Evolutionary conservation across 169 alveolate species (phyloP), one percentile per base, ranked within the genome.

Genomic region (Plasmodium vivax): DNA sequence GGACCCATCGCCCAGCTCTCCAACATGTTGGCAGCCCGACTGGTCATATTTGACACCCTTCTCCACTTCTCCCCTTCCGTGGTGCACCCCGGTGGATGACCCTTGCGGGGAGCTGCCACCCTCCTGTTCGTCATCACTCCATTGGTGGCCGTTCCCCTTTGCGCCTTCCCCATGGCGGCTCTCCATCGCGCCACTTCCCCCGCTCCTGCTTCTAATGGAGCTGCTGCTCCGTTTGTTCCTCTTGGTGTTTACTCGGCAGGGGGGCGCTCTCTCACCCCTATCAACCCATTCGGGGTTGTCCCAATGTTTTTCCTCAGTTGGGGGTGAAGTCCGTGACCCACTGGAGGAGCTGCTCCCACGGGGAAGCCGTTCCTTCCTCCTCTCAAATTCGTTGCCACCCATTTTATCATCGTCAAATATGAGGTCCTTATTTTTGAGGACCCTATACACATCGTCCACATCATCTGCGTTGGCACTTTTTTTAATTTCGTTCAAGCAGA

Each of bases 401-500:
- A 16, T 38, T 80, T 43, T 80, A 0, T 80, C 71, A 80, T 72
- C 75, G 1, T 47, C 73, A 7, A 43, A 43, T 71, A 72, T 12
- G 16, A 72, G 27, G 38, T 77, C 34, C 58, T 56, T 75, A 3
- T 87, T 77, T 77, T 87, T 87, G 38, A 87, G 51, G 51, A 47
- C 71, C 19, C 71, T 19, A 71, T 71, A 84, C 12, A 84, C 75
- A 30, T 87, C 82, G 14, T 87, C 19, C 41, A 27, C 45, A 30
- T 75, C 41, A 3, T 16, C 38, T 3, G 27, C 23, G 41, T 32
- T 38, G 1, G 71, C 82, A 56, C 68, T 87, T 58, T 79, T 90
- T 16, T 41, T 80, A 34, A 90, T 80, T 90, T 90, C 94, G 9
- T 68, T 80, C 12, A 90, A 16, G 30, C 94, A 90, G 3, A 90